Evolutionary conservation across 768 basidiomycete genomes (phyloP).

Genomic region (Mycena haematopus): DNA sequence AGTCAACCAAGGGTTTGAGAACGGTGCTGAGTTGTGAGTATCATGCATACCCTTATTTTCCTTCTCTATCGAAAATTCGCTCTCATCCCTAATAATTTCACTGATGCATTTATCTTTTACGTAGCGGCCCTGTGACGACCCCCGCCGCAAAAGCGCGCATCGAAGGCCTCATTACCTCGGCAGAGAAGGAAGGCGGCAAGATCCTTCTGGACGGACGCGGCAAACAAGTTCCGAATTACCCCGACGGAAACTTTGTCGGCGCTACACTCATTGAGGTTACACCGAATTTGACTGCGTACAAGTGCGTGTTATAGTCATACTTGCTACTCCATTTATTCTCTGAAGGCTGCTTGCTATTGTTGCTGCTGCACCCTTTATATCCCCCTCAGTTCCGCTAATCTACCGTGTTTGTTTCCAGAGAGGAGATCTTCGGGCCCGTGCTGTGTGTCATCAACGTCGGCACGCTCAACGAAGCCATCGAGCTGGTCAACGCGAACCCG

Average conservation of each 20-base stretch:
- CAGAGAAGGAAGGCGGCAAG: constrained; percentile 81
- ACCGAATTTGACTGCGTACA: constrained; percentile 83
- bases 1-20: constrained; percentile 91
- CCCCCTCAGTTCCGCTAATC: neutral
- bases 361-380: neutral
- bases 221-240: constrained; percentile 70
- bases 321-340: too few relatives aligned
- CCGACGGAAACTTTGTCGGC: constrained; percentile 92
- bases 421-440: constrained; percentile 96
- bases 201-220: constrained; percentile 87
- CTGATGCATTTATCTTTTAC: constrained; percentile 11
- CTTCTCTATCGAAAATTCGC: too few relatives aligned
- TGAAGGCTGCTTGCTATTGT: too few relatives aligned
- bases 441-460: constrained; percentile 79
- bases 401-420: constrained; percentile 48
- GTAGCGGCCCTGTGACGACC: constrained; percentile 80
- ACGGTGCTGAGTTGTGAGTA: constrained; percentile 77
- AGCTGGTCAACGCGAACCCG: constrained; percentile 85
- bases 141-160: constrained; percentile 83
- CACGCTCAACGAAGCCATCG: constrained; percentile 88
- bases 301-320: constrained; percentile 50
- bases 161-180: constrained; percentile 72
- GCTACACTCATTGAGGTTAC: constrained; percentile 87
- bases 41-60: neutral
- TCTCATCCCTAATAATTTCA: neutral